Percentiles rank a stretch among this genome's conserved stretches.
Conservation (phyloP, 2,329 filamentous ascomycete species). For the Apiospora koreana region DNA sequence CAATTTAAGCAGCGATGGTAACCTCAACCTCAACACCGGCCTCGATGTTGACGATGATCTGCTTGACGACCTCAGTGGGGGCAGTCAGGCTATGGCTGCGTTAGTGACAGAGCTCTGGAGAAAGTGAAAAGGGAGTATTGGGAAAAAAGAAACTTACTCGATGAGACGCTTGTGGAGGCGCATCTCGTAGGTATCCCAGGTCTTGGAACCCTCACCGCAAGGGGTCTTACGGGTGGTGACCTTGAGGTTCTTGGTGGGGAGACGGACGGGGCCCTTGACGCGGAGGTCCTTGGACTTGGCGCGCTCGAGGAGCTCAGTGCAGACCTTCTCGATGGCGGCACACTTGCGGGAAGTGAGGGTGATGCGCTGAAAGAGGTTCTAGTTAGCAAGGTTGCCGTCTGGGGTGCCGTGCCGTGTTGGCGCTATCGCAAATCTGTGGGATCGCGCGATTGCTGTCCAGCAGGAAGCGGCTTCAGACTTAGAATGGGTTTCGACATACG, state of each 20-base stretch:
- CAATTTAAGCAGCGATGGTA: slow-evolving; percentile 77
- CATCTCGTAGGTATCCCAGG: slow-evolving; percentile 99
- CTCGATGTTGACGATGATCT: slow-evolving; percentile 96
- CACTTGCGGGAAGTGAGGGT: slow-evolving; percentile 96
- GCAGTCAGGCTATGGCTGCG: slow-evolving; percentile 71
- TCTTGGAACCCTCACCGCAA: slow-evolving; percentile 99
- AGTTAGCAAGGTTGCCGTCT: neutral
- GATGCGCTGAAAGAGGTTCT: slow-evolving; percentile 61
- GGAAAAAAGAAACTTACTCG: slow-evolving; percentile 59
- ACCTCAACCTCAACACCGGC: slow-evolving; percentile 92
- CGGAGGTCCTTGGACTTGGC: slow-evolving; percentile 98
- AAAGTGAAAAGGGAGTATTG: neutral
- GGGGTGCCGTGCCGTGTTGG: neutral
- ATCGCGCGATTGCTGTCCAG: slow-evolving; percentile 18
- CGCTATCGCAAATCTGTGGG: neutral
- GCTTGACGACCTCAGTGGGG: slow-evolving; percentile 96
- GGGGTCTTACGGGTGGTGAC: slow-evolving; percentile 97
- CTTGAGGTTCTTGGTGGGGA: slow-evolving; percentile 96
- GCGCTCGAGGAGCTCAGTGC: slow-evolving; percentile 96
- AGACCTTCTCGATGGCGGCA: slow-evolving; percentile 95
- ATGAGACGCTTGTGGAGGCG: slow-evolving; percentile 99
- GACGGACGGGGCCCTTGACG: slow-evolving; percentile 97
- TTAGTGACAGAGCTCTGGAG: slow-evolving; percentile 22
- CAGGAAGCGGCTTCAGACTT: neutral
- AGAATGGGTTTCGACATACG: slow-evolving; percentile 46